Percentiles rank a stretch among this genome's conserved stretches.
Conservation (phyloP, 257 asterid species). For the Voacanga thouarsii region DNA sequence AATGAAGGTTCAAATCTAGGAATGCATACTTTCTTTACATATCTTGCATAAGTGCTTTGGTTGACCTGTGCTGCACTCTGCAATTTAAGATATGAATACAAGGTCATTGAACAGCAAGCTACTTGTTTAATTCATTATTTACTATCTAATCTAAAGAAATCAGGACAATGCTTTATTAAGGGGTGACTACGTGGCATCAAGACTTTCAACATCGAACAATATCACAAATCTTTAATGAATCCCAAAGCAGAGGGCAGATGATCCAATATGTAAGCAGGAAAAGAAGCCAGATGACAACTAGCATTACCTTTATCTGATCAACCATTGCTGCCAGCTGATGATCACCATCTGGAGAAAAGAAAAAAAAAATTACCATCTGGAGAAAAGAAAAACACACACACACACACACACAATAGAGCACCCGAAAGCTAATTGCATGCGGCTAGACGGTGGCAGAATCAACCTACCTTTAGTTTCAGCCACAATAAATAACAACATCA, state of each 20-base stretch:
- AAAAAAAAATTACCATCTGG: conserved; percentile 16
- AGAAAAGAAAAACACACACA: not conserved
- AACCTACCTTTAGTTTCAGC: conserved; percentile 24
- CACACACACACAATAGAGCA: too few species aligned
- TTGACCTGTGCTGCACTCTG: conserved; percentile 6
- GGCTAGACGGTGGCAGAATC: not conserved
- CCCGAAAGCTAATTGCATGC: not conserved
- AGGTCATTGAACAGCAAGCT: not conserved
- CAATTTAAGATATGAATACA: not conserved
- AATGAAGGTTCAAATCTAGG: not conserved
- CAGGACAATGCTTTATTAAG: not conserved
- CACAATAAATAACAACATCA: conserved; percentile 19
- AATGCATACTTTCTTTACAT: conserved; percentile 5
- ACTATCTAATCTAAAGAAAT: not conserved
- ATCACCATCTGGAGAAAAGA: conserved; percentile 14
- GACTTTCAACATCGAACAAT: not conserved
- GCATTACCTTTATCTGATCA: conserved; percentile 13
- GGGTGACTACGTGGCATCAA: not conserved
- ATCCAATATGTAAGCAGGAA: not conserved
- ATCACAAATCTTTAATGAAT: not conserved
- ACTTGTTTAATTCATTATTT: not conserved
- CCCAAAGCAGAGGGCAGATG: not conserved
- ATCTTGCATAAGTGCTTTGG: conserved; percentile 7
- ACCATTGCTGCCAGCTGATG: conserved; percentile 8
- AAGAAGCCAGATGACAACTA: not conserved